Evolutionary conservation across 2,329 filamentous ascomycete species (phyloP), one percentile per base, ranked within the genome.

Genomic region (Orbilia oligospora): DNA sequence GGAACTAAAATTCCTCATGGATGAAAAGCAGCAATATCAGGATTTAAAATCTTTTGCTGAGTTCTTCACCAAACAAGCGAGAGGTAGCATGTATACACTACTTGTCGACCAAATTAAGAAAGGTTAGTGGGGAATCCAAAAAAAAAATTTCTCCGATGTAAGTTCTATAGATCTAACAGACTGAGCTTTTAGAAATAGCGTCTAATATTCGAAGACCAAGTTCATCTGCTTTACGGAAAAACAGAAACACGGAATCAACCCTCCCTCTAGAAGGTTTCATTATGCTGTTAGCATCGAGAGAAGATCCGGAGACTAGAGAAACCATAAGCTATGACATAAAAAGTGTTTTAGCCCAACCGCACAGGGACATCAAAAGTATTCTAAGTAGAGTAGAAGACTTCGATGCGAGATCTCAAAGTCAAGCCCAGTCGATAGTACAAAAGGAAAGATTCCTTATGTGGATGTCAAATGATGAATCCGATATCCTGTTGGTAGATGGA

Each of bases 381-480:
- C 30, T 58, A 16, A 58, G 30, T 10, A 58, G 30, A 22, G 53
- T 58, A 22, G n/a, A 58, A 16, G 53, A 58, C 38, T 58, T 58
- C 36, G 53, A 58, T 12, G 30, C 53, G 22, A 58, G 33, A 24
- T 58, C 30, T 38, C 53, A 58, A 41, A 58, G 30, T n/a, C 53
- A 58, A 58, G 53, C 53, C 5, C 53, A 58, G 14, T 58, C 53
- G 9, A 38, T 58, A n/a, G 5, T 58, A 18, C 30, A 38, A 22
- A 58, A 58, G 0, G 30, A 58, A 41, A 58, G 53, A 58, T 58
- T 58, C n/a, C 53, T 58, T 5, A 58, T 41, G 33, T 58, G 53
- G 53, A 58, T 58, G 53, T 38, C 53, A 0, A 58, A 41, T 41
- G n/a, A 58, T 1, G 33, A 58, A 30, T 22, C 53, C 53, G 53